Percentiles rank a stretch among this genome's conserved stretches.
Evolutionary conservation across 495 filamentous ascomycete genomes (phyloP).

Genomic region (Neurospora cerealis): DNA sequence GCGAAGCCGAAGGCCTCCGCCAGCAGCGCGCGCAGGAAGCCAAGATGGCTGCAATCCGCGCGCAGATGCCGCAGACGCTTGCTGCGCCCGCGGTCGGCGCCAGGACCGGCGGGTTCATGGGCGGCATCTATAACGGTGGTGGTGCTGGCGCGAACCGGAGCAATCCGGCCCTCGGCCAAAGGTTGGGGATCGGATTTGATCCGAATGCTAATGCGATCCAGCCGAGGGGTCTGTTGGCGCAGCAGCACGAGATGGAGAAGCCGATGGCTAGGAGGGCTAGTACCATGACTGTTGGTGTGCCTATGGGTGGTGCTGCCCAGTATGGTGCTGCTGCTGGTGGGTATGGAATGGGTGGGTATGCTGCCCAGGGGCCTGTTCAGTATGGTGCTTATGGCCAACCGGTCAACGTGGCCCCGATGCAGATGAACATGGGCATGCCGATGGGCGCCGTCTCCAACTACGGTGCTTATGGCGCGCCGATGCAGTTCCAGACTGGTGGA

Average conservation of each 20-base stretch:
- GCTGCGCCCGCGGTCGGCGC: conserved; percentile 15
- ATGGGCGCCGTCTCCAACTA: background rate
- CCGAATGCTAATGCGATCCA: background rate
- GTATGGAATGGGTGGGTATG: background rate
- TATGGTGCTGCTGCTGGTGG: background rate
- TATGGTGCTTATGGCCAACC: too few relatives aligned
- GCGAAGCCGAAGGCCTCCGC: conserved; percentile 25
- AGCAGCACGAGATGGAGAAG: background rate
- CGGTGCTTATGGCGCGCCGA: conserved; percentile 22
- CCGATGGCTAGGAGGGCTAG: background rate
- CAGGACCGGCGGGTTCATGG: conserved; percentile 36
- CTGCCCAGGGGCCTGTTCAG: too few relatives aligned
- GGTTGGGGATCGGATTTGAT: background rate
- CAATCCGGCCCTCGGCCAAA: background rate
- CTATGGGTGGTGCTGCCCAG: background rate
- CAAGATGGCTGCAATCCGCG: conserved; percentile 30
- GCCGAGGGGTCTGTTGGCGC: background rate
- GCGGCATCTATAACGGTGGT: conserved; percentile 16
- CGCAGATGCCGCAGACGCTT: conserved; percentile 31
- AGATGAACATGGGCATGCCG: background rate
- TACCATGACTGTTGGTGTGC: background rate
- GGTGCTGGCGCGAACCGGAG: background rate
- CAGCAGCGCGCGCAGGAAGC: conserved; percentile 23
- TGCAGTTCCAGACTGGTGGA: conserved; percentile 7
- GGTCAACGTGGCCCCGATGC: too few relatives aligned